These are phyloP conservation scores for Carnegiea gigantea DNA, from an alignment of 179 eudicot genomes.

Conservation along the genomic window DNA sequence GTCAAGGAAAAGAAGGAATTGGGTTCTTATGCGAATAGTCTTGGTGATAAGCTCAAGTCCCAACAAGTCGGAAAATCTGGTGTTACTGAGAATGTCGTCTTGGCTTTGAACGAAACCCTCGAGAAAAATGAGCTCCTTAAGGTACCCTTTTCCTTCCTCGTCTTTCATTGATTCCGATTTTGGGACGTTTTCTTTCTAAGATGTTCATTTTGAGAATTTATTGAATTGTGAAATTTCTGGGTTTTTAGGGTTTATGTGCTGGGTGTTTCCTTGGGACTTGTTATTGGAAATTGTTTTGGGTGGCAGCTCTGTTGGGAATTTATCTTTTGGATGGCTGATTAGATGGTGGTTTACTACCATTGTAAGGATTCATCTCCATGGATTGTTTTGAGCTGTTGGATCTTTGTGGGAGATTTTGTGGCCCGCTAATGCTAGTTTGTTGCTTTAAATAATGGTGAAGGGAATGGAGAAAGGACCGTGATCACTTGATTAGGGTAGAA, in stretches of 20 bases:
- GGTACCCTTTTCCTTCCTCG: conserved; percentile 32
- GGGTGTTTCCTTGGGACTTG: background rate
- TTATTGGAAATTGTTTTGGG: background rate
- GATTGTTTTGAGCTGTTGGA: background rate
- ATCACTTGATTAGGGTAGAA: background rate
- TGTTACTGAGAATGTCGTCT: conserved; percentile 63
- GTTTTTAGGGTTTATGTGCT: conserved; percentile 12
- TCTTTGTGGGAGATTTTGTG: background rate
- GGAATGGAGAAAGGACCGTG: background rate
- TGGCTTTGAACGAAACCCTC: conserved; percentile 71
- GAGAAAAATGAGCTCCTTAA: conserved; percentile 81
- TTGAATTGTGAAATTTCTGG: background rate
- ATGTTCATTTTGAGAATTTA: background rate
- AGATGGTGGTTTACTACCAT: too few species aligned
- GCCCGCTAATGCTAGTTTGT: background rate
- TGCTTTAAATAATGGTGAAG: background rate
- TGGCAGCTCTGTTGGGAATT: background rate
- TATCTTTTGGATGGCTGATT: too few species aligned
- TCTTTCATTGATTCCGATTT: background rate
- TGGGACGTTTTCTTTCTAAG: background rate
- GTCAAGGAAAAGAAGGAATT: conserved; percentile 85
- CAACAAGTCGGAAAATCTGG: conserved; percentile 91
- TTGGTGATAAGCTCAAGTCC: conserved; percentile 78
- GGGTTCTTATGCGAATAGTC: conserved; percentile 67
- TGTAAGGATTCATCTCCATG: background rate